A percentile compares a stretch with the other conserved stretches of the same genome.
Conservation (phyloP, 2,329 filamentous ascomycete genomes). For the Leptographium wingfieldii region DNA sequence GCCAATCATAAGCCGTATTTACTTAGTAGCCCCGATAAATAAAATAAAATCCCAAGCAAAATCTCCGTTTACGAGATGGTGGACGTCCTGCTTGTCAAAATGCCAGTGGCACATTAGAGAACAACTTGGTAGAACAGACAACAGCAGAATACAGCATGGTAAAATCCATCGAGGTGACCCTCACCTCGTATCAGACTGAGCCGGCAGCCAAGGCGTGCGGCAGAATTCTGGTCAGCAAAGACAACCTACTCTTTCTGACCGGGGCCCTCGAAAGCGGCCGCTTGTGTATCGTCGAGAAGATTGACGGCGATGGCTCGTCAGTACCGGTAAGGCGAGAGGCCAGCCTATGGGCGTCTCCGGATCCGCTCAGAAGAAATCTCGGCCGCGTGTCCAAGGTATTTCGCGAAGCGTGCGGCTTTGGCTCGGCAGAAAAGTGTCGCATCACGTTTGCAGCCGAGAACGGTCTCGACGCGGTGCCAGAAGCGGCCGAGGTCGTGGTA, state of each 20-base stretch:
- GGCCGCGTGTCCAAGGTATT: conserved; percentile 58
- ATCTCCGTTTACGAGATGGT: too few species aligned
- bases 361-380: conserved; percentile 15
- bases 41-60: too few species aligned
- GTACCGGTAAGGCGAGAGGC: conserved; percentile 7
- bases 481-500: conserved; percentile 46
- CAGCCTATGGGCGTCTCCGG: conserved; percentile 5
- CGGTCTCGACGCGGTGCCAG: conserved; percentile 29
- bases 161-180: conserved; percentile 4
- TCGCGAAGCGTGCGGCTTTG: conserved; percentile 59
- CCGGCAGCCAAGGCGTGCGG: conserved; percentile 7
- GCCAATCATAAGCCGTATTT: too few species aligned
- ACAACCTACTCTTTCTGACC: conserved; percentile 12
- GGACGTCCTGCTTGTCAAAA: too few species aligned
- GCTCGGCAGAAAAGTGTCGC: conserved; percentile 51
- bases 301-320: not conserved
- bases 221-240: conserved; percentile 12
- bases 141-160: conserved; percentile 1
- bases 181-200: conserved; percentile 3
- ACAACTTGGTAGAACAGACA: not conserved
- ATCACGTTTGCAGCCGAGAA: conserved; percentile 37
- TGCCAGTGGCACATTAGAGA: too few species aligned
- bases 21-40: too few species aligned
- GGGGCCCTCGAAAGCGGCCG: conserved; percentile 10
- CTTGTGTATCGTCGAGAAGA: conserved; percentile 10